Evolutionary conservation across 495 filamentous ascomycete genomes (phyloP), one percentile per base, ranked within the genome.

Genomic region (Penicillium malachiteum): DNA sequence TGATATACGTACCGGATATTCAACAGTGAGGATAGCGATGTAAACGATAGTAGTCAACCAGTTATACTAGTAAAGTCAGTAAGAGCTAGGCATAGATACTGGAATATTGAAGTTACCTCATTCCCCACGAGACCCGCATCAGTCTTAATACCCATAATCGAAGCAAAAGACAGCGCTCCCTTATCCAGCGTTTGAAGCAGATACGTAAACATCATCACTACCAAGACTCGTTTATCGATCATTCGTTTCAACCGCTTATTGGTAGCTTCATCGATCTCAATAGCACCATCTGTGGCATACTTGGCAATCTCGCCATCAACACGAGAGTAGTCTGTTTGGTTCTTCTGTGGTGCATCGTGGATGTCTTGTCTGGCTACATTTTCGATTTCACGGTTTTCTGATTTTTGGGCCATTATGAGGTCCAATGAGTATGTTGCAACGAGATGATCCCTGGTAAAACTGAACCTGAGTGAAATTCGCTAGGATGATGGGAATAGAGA

Each of bases 101-200:
- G 7, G 40, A 16, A 1, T 8, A 12, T 42, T 13, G 7, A 26
- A 43, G 49, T 30, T 35, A 74, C 71, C 62, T 83, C 57, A 30
- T 85, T 79, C 7, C 75, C 80, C 1, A 66, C 52, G 38, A 87
- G 66, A 37, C 71, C 60, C 0, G 79, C 77, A 62, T 89, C 83
- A 16, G 75, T 63, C 3, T 70, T 66, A 16, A 89, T 79, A 3
- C 82, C 83, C 85, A 88, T 87, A 41, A 87, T 86, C 33, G 84
- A 84, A 4, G 85, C 79, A 66, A 86, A 87, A 1, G 79, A 81
- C 70, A 89, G 58, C 1, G 84, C 86, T 6, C 85, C 85, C 68
- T 88, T 88, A 59, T 87, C 84, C 39, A 89, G 75, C 8, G 86
- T 83, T 46, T 89, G 87, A 4, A 88, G 66, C 57, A 89, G 86